A percentile compares a stretch with the other conserved stretches of the same genome.
phyloP scores from a whole-genome alignment of 1,284 basidiomycete genomes.

The Cryptococcus sp. region DNA sequence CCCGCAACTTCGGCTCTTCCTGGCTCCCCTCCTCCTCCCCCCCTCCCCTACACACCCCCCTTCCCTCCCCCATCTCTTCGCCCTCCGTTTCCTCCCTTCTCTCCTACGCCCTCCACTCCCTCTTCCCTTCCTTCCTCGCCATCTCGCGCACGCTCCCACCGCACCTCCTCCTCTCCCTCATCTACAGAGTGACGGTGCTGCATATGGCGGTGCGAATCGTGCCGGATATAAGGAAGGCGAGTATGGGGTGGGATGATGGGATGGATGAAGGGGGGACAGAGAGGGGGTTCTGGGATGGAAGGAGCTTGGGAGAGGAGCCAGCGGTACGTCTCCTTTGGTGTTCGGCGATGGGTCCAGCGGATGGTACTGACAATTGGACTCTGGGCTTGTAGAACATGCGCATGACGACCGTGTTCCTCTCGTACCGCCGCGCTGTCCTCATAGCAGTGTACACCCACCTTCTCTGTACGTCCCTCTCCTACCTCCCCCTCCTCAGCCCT shows the following conservation, averaged over 20 bases:
- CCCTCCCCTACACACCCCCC: constrained; percentile 13
- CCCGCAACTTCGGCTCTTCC: constrained; percentile 40
- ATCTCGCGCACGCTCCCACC: constrained; percentile 43
- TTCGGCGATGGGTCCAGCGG: background rate
- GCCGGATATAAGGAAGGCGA: constrained; percentile 61
- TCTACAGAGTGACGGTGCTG: constrained; percentile 78
- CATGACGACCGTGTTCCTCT: constrained; percentile 47
- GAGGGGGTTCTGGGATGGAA: constrained; percentile 45
- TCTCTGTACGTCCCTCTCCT: constrained; percentile 33
- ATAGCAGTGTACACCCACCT: constrained; percentile 52
- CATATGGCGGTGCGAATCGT: constrained; percentile 78
- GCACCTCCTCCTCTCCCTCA: constrained; percentile 64
- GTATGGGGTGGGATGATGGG: constrained; percentile 45
- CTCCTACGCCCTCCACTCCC: constrained; percentile 23
- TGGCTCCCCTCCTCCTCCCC: constrained; percentile 35
- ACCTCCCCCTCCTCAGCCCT: background rate
- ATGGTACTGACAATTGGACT: background rate
- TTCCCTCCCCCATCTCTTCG: constrained; percentile 9
- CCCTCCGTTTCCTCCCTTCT: constrained; percentile 24
- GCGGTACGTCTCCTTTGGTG: constrained; percentile 28
- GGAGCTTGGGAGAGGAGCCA: constrained; percentile 45
- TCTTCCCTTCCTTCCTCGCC: constrained; percentile 34
- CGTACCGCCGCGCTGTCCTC: constrained; percentile 49
- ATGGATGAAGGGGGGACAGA: constrained; percentile 18
- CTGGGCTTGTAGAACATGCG: constrained; percentile 37